These are phyloP conservation scores for Cercophora sp. DNA, from an alignment of 495 filamentous ascomycete species.

Conservation along the genomic window DNA sequence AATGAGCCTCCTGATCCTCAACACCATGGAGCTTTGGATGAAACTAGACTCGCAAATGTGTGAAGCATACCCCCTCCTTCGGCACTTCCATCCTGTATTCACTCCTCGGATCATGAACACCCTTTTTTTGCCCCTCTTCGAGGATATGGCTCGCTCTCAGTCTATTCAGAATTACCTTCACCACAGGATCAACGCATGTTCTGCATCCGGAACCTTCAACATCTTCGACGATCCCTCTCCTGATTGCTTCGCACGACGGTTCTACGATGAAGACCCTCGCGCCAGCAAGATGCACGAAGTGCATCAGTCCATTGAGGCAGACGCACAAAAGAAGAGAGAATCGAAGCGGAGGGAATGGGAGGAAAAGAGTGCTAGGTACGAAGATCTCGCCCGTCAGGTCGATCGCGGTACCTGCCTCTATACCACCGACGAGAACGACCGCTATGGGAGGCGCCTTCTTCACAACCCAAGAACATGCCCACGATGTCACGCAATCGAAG, in stretches of 20 bases:
- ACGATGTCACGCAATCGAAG: constrained; percentile 28
- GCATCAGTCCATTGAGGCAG: constrained; percentile 29
- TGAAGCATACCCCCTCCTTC: constrained; percentile 30
- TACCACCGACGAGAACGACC: constrained; percentile 13
- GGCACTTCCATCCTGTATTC: constrained; percentile 37
- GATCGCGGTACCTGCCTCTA: constrained; percentile 24
- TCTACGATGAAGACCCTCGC: constrained; percentile 29
- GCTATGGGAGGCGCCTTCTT: not conserved
- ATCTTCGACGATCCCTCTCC: constrained; percentile 42
- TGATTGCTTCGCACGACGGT: constrained; percentile 44
- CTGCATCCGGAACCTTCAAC: not conserved
- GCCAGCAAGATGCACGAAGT: constrained; percentile 27
- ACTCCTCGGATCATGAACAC: constrained; percentile 45
- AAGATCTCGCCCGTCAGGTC: constrained; percentile 35
- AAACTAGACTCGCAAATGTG: constrained; percentile 35
- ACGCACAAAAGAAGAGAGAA: constrained; percentile 28
- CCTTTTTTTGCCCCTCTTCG: constrained; percentile 38
- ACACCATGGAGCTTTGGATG: constrained; percentile 43
- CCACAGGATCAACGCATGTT: constrained; percentile 20
- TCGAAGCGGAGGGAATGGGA: constrained; percentile 42
- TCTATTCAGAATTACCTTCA: constrained; percentile 46
- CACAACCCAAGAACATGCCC: constrained; percentile 31
- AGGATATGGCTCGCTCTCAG: constrained; percentile 47
- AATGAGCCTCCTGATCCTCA: constrained; percentile 41
- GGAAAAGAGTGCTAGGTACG: constrained; percentile 32